Percentiles rank a stretch among this genome's conserved stretches.
Evolutionary conservation across 106 monocot species (phyloP).

Genomic region (Dioscorea dumetorum): DNA sequence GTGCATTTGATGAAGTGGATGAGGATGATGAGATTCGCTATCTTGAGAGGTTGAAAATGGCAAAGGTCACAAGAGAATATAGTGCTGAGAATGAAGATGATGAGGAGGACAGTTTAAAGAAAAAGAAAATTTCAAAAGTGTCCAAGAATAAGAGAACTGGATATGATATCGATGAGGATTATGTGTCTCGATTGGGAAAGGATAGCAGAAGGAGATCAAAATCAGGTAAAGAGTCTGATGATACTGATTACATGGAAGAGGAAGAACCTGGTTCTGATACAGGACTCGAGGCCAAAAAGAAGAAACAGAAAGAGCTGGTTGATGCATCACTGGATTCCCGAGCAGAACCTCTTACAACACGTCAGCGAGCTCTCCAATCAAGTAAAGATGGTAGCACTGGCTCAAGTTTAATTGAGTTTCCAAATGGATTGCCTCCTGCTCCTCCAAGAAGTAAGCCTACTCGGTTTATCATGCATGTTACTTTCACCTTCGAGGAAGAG

Average conservation of each 20-base stretch:
- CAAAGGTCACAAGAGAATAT: conserved; percentile 17
- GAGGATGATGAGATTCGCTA: conserved; percentile 55
- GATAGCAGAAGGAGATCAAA: conserved; percentile 30
- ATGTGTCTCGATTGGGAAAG: conserved; percentile 18
- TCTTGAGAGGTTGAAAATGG: conserved; percentile 39
- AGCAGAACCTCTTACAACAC: conserved; percentile 58
- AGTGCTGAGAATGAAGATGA: conserved; percentile 22
- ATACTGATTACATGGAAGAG: conserved; percentile 49
- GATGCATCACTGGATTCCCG: conserved; percentile 25
- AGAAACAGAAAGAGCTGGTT: conserved; percentile 19
- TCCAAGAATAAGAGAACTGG: conserved; percentile 24
- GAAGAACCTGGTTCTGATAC: conserved; percentile 52
- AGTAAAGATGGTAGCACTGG: conserved; percentile 37
- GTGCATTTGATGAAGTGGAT: conserved; percentile 33
- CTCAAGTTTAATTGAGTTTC: conserved; percentile 61
- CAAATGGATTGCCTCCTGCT: conserved; percentile 66
- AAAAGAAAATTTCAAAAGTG: conserved; percentile 28
- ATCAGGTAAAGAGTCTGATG: conserved; percentile 28
- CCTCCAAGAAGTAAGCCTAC: conserved; percentile 62
- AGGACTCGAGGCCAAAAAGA: conserved; percentile 25
- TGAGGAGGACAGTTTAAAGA: conserved; percentile 21
- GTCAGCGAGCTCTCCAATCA: conserved; percentile 66
- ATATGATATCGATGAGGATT: conserved; percentile 45
- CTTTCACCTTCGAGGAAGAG: neutral
- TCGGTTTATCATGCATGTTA: neutral